Evolutionary conservation across 352 stramenopile species (phyloP), one percentile per base, ranked within the genome.

Genomic region (Phytopythium mirpurense): DNA sequence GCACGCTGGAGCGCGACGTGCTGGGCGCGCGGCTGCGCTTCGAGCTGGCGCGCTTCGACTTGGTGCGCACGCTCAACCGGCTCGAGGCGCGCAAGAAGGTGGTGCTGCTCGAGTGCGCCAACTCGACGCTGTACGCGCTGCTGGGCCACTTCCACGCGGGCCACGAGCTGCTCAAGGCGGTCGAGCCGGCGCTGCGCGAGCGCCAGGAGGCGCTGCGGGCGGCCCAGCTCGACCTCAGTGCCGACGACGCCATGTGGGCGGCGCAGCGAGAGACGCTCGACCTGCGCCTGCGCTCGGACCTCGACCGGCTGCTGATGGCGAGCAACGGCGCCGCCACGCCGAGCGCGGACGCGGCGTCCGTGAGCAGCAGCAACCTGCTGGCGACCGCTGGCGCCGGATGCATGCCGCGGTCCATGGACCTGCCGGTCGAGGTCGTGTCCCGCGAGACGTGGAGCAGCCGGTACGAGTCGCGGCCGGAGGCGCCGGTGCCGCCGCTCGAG

Each of bases 21-120:
- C 70, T 84, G 34, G 54, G 75, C 31, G 69, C 74, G 12, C 72
- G 81, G 16, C 70, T 73, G 43, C 72, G 77, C 3, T 95, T 93
- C 57, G 85, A 95, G 56, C 60, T 93, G 18, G 83, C 85, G 24
- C 83, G 85, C 4, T 95, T 93, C 44, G 85, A 95, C 45, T 62
- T 90, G 12, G 85, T 95, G 48, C 80, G 85, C 9, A 89, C 88
- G 47, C 67, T 95, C 40, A 95, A 95, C 51, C 72, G 74, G 0
- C 59, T 95, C 18, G 83, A 95, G 47, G 85, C 72, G 40, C 82
- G 87, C 57, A 95, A 95, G 64, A 95, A 93, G 46, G 80, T 91
- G 29, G 62, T 91, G 21, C 64, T 95, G 10, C 71, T 92, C 31
- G 85, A 95, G 54, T 89, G 78, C 51, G 90, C 92, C 60, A 91